A percentile compares a stretch with the other conserved stretches of the same genome.
phyloP scores from a whole-genome alignment of 257 asterid genomes.

The Pogostemon cablin region DNA sequence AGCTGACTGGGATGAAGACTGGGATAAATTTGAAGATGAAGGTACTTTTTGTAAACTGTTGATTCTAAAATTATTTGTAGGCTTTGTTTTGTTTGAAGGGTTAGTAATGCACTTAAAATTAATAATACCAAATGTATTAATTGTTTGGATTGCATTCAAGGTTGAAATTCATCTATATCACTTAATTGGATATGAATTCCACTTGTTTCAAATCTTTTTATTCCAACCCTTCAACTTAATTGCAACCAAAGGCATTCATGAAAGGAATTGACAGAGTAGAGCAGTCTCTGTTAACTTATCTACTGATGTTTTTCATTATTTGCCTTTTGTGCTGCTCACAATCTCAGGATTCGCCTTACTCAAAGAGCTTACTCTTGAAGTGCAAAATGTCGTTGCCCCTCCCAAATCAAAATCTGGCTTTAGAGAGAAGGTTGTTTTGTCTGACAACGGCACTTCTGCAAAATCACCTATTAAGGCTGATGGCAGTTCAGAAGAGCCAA shows the following conservation, averaged over 20 bases:
- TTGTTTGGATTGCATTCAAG: neutral
- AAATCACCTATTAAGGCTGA: conserved; percentile 55
- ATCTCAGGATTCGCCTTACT: conserved; percentile 70
- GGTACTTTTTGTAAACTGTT: conserved; percentile 48
- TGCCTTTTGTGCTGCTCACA: conserved; percentile 22
- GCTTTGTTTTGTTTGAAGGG: conserved; percentile 1
- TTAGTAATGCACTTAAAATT: neutral
- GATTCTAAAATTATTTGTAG: neutral
- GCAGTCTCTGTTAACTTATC: neutral
- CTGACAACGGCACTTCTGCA: conserved; percentile 37
- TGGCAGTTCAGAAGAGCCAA: conserved; percentile 48
- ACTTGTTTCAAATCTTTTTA: neutral
- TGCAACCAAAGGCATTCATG: conserved; percentile 1
- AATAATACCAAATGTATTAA: neutral
- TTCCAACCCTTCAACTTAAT: neutral
- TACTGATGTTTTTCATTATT: conserved; percentile 10
- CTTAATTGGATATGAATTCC: neutral
- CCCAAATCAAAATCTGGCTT: conserved; percentile 69
- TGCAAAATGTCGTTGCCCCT: conserved; percentile 82
- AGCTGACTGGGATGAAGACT: conserved; percentile 97
- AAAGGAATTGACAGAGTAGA: conserved; percentile 11
- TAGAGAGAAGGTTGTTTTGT: conserved; percentile 56
- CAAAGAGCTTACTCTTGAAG: conserved; percentile 92
- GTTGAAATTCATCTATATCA: neutral
- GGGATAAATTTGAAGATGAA: conserved; percentile 97